Evolutionary conservation across 164 flowering plant genomes (phyloP).

Genomic region (Aristolochia contorta): DNA sequence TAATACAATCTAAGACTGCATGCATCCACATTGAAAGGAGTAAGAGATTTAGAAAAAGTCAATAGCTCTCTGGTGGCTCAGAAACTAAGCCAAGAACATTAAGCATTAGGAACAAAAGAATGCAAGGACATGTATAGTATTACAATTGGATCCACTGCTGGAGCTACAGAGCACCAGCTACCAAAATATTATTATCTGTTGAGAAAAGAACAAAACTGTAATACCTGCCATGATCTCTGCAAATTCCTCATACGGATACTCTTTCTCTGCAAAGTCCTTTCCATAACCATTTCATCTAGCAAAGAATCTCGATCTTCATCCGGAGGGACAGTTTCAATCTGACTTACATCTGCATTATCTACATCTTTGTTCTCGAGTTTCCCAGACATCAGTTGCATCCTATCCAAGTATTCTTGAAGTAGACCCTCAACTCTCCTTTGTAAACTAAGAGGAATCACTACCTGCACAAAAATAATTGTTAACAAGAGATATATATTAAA

Average conservation of each 20-base stretch:
- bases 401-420: conserved; percentile 89
- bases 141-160: too few species aligned
- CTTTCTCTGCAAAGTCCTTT: conserved; percentile 87
- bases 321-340: conserved; percentile 23
- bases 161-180: too few species aligned
- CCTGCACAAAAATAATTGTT: conserved; percentile 31
- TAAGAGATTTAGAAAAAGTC: too few species aligned
- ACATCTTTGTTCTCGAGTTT: conserved; percentile 19
- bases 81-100: too few species aligned
- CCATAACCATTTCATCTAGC: conserved; percentile 84
- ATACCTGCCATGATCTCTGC: conserved; percentile 82
- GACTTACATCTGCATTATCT: conserved; percentile 16
- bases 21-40: too few species aligned
- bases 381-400: conserved; percentile 44
- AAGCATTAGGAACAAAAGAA: too few species aligned
- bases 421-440: conserved; percentile 96
- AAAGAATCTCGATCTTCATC: conserved; percentile 50
- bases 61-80: too few species aligned
- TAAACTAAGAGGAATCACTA: conserved; percentile 82
- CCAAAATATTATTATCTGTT: too few species aligned
- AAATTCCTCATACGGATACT: conserved; percentile 82
- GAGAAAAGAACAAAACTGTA: too few species aligned
- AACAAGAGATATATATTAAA: too few species aligned
- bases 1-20: too few species aligned
- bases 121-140: too few species aligned